Base-by-base conservation (phyloP, 352 stramenopile genomes). In the Globisporangium lucens region DNA sequence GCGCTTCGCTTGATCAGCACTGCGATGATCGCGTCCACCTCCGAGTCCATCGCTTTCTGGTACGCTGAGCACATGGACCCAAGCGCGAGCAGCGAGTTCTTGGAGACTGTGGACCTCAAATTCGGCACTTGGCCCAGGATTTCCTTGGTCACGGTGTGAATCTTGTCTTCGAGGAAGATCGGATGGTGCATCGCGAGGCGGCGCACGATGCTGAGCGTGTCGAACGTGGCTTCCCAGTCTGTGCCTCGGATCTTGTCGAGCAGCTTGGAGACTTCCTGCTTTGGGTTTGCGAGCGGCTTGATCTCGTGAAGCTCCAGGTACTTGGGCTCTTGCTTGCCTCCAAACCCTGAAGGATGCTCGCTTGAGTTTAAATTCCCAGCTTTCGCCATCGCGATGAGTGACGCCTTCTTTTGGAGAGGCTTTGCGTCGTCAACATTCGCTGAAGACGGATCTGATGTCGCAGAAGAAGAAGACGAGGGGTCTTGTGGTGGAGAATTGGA, bases 81-180 rank as follows among this genome's bases (percentile, higher is more conserved):
- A 4, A 95, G 67, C 43, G 85, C 81, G 10, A 93, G 61, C 10
- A 93, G 56, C n/a, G 83, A 83, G 61, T 93, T 93, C 64, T 93
- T 93, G 4, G 83, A 83, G 33, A 93, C 87, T 0, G 75, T 80
- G 0, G 85, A 95, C 9, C 87, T 80, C 55, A 95, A 30, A 56
- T 91, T 95, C 1, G 68, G 65, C 9, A 93, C 76, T 17, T 95
- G 87, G 15, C 72, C 80, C 24, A 91, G 67, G 36, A 91, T 80
- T 24, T 80, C 83, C 9, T 74, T 70, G 5, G 82, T 59, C 12
- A 89, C 66, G 0, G 65, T 65, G 43, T 87, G 79, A n/a, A 89
- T 59, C 36, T 82, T 83, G 51, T 72, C 63, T 15, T 87, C 75
- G 1, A 90, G 38, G 8, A 90, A 59, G 10, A 43, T 67, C 1